Evolutionary conservation across 148 eudicot genomes (phyloP).

Genomic region (Suaeda aralocaspica): DNA sequence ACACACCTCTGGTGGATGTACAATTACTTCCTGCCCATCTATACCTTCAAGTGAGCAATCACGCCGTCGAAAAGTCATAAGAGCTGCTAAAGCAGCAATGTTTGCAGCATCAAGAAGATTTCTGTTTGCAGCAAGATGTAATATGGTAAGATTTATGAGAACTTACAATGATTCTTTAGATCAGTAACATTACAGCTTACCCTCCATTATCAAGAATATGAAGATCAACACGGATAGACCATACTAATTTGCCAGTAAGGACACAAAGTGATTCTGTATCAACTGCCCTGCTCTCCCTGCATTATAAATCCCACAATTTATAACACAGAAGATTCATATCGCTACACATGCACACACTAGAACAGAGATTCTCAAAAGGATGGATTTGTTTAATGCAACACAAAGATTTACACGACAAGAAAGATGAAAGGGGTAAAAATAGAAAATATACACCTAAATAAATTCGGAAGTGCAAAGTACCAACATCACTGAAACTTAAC

Average conservation of each 20-base stretch:
- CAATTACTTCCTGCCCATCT: slow-evolving; percentile 66
- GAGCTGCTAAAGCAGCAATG: slow-evolving; percentile 92
- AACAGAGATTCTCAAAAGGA: not conserved
- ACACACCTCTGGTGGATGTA: slow-evolving; percentile 80
- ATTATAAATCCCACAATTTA: slow-evolving; percentile 14
- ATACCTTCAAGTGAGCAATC: slow-evolving; percentile 81
- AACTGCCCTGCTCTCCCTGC: slow-evolving; percentile 95
- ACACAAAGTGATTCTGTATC: slow-evolving; percentile 97
- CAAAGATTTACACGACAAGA: no score
- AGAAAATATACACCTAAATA: not conserved
- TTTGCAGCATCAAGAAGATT: slow-evolving; percentile 99
- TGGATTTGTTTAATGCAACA: not conserved
- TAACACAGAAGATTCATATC: not conserved
- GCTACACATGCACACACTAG: not conserved
- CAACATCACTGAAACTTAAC: not conserved
- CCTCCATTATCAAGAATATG: slow-evolving; percentile 93
- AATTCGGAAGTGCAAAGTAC: not conserved
- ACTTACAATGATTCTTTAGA: slow-evolving; percentile 1
- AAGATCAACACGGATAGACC: slow-evolving; percentile 88
- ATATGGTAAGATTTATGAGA: not conserved
- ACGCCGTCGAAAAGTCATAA: slow-evolving; percentile 79
- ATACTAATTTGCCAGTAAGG: slow-evolving; percentile 73
- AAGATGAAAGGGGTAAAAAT: not conserved
- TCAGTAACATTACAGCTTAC: slow-evolving; percentile 34
- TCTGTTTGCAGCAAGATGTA: slow-evolving; percentile 31